Percentiles rank a stretch among this genome's conserved stretches.
These are phyloP conservation scores for Parasitella parasitica DNA, from an alignment of 371 early-diverging fungal species.

Conservation along the genomic window DNA sequence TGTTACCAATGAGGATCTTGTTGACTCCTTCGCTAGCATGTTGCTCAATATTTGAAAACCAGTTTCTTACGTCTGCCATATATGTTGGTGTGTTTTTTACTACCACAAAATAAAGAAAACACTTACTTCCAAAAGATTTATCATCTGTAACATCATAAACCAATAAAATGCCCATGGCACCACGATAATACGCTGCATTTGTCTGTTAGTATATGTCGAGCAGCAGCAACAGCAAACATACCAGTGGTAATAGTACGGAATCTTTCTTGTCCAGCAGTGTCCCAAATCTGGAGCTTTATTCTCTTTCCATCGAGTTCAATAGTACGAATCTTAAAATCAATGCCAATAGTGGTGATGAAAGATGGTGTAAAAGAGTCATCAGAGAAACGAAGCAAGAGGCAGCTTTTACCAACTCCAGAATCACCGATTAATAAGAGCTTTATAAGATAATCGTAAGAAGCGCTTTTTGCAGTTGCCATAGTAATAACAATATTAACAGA, in stretches of 20 bases:
- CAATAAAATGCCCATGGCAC: slow-evolving; percentile 98
- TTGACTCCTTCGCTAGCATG: slow-evolving; percentile 97
- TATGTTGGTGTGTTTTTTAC: slow-evolving; percentile 96
- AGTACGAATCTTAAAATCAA: slow-evolving; percentile 99
- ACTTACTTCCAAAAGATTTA: slow-evolving; percentile 91
- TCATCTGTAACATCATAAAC: slow-evolving; percentile 99
- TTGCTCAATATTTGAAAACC: slow-evolving; percentile 98
- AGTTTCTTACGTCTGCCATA: slow-evolving; percentile 95
- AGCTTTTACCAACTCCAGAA: slow-evolving; percentile 99
- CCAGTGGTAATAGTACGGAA: slow-evolving; percentile 99
- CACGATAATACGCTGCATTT: slow-evolving; percentile 90
- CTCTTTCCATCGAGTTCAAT: slow-evolving; percentile 97
- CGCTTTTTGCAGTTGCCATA: slow-evolving; percentile 82
- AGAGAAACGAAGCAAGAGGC: slow-evolving; percentile 93
- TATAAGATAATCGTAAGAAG: slow-evolving; percentile 97
- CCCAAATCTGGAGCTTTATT: slow-evolving; percentile 99
- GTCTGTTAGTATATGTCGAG: not conserved
- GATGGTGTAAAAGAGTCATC: slow-evolving; percentile 99
- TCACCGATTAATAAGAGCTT: slow-evolving; percentile 99
- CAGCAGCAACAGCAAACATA: slow-evolving; percentile 11
- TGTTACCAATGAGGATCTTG: slow-evolving; percentile 99
- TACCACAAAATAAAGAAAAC: slow-evolving; percentile 58
- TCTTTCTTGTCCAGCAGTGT: slow-evolving; percentile 99
- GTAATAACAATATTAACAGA: not conserved
- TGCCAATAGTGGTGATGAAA: slow-evolving; percentile 98